Percentiles rank a stretch among this genome's conserved stretches.
phyloP scores from a whole-genome alignment of 371 early-diverging fungal species.

The Lichtheimia ornata region DNA sequence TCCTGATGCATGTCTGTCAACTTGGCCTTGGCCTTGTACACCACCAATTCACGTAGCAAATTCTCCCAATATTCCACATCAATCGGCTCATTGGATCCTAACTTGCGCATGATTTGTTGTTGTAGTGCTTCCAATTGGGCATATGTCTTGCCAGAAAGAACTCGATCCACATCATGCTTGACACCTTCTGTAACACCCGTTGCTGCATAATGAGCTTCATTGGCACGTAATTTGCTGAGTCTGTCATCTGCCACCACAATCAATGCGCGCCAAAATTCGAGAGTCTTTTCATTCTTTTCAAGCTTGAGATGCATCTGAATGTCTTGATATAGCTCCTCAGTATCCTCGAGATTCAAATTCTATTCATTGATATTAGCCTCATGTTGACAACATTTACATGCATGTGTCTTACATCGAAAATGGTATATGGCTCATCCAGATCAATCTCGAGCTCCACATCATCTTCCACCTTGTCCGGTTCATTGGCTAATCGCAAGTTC shows the following conservation, averaged over 20 bases:
- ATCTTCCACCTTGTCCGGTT: conserved; percentile 71
- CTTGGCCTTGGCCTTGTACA: conserved; percentile 83
- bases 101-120: conserved; percentile 69
- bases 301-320: conserved; percentile 84
- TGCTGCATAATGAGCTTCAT: conserved; percentile 25
- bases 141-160: conserved; percentile 75
- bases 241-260: conserved; percentile 80
- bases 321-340: conserved; percentile 80
- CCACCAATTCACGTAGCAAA: conserved; percentile 70
- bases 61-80: conserved; percentile 97
- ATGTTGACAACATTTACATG: neutral
- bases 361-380: conserved; percentile 14
- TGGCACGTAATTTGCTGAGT: conserved; percentile 49
- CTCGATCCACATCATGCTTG: conserved; percentile 66
- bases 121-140: conserved; percentile 74
- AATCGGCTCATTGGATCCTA: conserved; percentile 71
- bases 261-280: conserved; percentile 86
- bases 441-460: conserved; percentile 80
- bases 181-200: conserved; percentile 45
- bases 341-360: conserved; percentile 65
- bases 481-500: conserved; percentile 78
- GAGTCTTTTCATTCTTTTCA: conserved; percentile 74
- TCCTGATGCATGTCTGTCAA: conserved; percentile 75
- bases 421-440: conserved; percentile 84
- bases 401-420: conserved; percentile 65